Conservation (phyloP, 352 stramenopile species). For the Thalassiosira delicatula region DNA sequence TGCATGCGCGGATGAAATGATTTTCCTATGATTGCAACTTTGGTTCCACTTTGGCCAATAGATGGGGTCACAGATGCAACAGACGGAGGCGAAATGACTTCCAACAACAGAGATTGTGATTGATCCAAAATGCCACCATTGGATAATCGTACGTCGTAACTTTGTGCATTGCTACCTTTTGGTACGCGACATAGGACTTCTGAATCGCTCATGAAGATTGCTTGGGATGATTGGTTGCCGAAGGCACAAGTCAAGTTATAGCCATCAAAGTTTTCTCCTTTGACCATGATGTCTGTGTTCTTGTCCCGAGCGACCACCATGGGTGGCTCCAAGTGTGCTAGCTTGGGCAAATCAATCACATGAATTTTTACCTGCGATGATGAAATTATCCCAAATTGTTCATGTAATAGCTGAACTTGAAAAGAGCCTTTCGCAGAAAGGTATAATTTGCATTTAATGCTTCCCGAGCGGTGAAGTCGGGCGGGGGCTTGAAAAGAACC, state of each 20-base stretch:
- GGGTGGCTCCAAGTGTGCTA: slow-evolving; percentile 40
- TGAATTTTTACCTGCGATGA: slow-evolving; percentile 34
- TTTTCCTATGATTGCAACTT: slow-evolving; percentile 47
- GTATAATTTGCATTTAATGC: slow-evolving; percentile 28
- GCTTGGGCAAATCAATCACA: slow-evolving; percentile 41
- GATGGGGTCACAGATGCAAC: slow-evolving; percentile 41
- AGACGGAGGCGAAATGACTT: slow-evolving; percentile 42
- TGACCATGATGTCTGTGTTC: slow-evolving; percentile 39
- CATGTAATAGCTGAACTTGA: slow-evolving; percentile 26
- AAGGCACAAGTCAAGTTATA: slow-evolving; percentile 51
- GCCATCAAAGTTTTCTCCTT: slow-evolving; percentile 53
- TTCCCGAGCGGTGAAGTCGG: neutral
- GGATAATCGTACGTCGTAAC: slow-evolving; percentile 50
- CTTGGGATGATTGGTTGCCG: slow-evolving; percentile 19
- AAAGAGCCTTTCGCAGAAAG: slow-evolving; percentile 25
- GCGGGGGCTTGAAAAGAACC: slow-evolving; percentile 24
- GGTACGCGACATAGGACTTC: slow-evolving; percentile 49
- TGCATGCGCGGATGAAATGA: slow-evolving; percentile 53
- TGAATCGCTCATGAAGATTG: slow-evolving; percentile 34
- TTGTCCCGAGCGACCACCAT: slow-evolving; percentile 25
- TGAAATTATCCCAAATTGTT: slow-evolving; percentile 32
- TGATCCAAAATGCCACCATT: slow-evolving; percentile 31
- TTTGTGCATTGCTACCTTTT: slow-evolving; percentile 9
- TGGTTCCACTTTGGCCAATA: slow-evolving; percentile 36
- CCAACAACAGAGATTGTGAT: slow-evolving; percentile 13